phyloP scores from a whole-genome alignment of 805 yeast species.

The Priceomyces castillae region DNA sequence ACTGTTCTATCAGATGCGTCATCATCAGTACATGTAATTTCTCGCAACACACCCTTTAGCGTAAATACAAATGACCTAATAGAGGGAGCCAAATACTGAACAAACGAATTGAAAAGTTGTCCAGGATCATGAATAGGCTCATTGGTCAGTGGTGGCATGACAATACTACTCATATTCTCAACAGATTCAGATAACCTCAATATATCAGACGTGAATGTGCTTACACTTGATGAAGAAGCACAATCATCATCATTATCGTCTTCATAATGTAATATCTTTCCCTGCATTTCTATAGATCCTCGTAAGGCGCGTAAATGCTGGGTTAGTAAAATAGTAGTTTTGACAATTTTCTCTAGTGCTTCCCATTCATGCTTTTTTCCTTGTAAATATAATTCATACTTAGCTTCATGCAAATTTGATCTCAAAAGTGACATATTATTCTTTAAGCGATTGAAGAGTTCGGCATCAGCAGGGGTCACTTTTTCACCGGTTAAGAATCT shows the following conservation, averaged over 20 bases:
- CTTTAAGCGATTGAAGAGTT: slow-evolving; percentile 37
- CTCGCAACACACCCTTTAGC: slow-evolving; percentile 56
- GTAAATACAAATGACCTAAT: slow-evolving; percentile 64
- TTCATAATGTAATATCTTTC: slow-evolving; percentile 45
- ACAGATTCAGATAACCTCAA: slow-evolving; percentile 24
- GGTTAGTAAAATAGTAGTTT: slow-evolving; percentile 49
- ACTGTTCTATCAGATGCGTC: slow-evolving; percentile 41
- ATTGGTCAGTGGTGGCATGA: slow-evolving; percentile 20
- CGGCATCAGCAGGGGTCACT: slow-evolving; percentile 37
- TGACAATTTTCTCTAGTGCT: slow-evolving; percentile 45
- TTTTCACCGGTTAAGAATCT: slow-evolving; percentile 50
- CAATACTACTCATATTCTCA: slow-evolving; percentile 16
- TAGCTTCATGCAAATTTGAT: slow-evolving; percentile 52
- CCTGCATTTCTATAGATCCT: slow-evolving; percentile 67
- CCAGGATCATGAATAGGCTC: slow-evolving; percentile 21
- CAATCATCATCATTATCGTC: slow-evolving; percentile 9
- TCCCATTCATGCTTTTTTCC: slow-evolving; percentile 58
- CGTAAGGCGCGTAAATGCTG: slow-evolving; percentile 65
- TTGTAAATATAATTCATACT: slow-evolving; percentile 51
- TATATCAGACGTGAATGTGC: slow-evolving; percentile 18
- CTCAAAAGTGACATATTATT: slow-evolving; percentile 38
- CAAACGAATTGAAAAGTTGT: slow-evolving; percentile 64
- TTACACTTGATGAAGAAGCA: slow-evolving; percentile 19
- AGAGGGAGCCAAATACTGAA: slow-evolving; percentile 69
- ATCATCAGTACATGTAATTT: slow-evolving; percentile 38